phyloP scores from a whole-genome alignment of 805 yeast species.

The Starmerella khaoyaiensis region DNA sequence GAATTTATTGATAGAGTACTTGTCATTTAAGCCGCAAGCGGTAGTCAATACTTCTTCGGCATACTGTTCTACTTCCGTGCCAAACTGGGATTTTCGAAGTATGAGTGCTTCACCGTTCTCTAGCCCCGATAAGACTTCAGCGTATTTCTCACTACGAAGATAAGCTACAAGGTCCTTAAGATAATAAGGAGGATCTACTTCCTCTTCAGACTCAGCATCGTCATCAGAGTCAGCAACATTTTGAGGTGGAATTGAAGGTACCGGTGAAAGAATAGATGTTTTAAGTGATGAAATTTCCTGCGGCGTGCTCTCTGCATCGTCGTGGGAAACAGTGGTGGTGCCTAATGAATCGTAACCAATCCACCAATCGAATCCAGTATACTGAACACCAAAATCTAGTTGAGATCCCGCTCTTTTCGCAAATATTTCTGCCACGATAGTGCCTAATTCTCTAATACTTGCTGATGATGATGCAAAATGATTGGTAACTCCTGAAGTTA shows the following conservation, averaged over 20 bases:
- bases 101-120: slow-evolving; percentile 45
- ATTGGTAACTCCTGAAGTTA: slow-evolving; percentile 41
- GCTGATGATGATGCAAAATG: slow-evolving; percentile 40
- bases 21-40: slow-evolving; percentile 44
- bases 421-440: slow-evolving; percentile 41
- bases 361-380: slow-evolving; percentile 19
- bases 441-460: slow-evolving; percentile 40
- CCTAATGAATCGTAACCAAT: slow-evolving; percentile 4
- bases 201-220: slow-evolving; percentile 22
- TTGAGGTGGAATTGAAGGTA: not conserved
- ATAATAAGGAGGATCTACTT: slow-evolving; percentile 45
- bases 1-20: slow-evolving; percentile 44
- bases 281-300: no score
- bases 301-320: not conserved
- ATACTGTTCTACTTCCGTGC: slow-evolving; percentile 48
- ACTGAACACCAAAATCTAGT: slow-evolving; percentile 24
- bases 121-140: slow-evolving; percentile 41
- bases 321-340: slow-evolving; percentile 10
- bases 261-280: no score
- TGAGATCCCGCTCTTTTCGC: slow-evolving; percentile 20
- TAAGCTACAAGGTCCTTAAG: slow-evolving; percentile 57
- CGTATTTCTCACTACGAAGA: slow-evolving; percentile 36
- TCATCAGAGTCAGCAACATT: slow-evolving; percentile 22
- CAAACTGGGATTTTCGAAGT: slow-evolving; percentile 46
- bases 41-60: slow-evolving; percentile 40